phyloP scores from a whole-genome alignment of 225 moss, liverwort and hornwort genomes.

The Anthoceros angustus region DNA sequence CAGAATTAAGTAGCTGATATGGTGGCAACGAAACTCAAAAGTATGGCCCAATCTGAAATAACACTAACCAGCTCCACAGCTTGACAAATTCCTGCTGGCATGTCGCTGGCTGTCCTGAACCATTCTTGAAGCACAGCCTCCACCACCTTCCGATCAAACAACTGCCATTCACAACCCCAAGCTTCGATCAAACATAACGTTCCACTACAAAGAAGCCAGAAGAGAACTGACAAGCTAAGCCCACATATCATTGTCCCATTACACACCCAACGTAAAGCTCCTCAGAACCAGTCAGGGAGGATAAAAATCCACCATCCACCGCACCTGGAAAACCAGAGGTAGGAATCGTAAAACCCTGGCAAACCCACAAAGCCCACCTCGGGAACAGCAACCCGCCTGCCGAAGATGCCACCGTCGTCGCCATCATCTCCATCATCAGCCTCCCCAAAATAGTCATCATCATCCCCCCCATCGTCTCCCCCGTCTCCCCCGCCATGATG shows the following conservation, averaged over 20 bases:
- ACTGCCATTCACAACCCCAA: constrained; percentile 15
- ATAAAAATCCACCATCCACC: neutral
- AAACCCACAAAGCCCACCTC: constrained; percentile 47
- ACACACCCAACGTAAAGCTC: no score
- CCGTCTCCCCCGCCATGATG: constrained; percentile 89
- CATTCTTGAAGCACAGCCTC: constrained; percentile 93
- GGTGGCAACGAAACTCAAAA: neutral
- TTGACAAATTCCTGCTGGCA: constrained; percentile 88
- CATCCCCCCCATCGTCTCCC: constrained; percentile 88
- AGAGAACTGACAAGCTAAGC: no score
- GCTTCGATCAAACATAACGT: neutral
- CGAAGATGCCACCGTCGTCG: constrained; percentile 80
- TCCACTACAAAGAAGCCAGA: neutral
- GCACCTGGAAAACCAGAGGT: neutral
- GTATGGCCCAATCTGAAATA: neutral
- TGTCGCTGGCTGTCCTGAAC: constrained; percentile 59
- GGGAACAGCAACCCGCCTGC: constrained; percentile 65
- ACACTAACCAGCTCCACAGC: constrained; percentile 80
- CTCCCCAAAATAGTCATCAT: constrained; percentile 96
- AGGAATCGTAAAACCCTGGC: neutral
- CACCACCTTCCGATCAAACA: constrained; percentile 76
- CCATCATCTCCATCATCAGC: constrained; percentile 87
- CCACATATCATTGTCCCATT: no score
- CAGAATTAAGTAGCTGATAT: neutral
- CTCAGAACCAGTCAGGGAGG: no score